These are phyloP conservation scores for Candida montana DNA, from an alignment of 805 yeast species.

Conservation along the genomic window DNA sequence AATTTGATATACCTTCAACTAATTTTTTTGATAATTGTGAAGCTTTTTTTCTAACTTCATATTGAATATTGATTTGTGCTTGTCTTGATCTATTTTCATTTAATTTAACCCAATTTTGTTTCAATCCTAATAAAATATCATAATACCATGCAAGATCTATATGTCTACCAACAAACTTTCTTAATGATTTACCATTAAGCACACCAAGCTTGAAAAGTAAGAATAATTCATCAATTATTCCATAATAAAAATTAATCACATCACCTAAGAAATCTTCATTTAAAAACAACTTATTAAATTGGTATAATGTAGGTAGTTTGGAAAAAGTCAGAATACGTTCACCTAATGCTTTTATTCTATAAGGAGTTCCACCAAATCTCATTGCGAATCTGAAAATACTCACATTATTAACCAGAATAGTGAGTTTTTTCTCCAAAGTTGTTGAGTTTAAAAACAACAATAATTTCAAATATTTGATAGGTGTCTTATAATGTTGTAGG, in stretches of 20 bases:
- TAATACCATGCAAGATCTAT: constrained; percentile 67
- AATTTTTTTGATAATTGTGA: constrained; percentile 37
- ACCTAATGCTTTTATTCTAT: constrained; percentile 39
- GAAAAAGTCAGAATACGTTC: constrained; percentile 27
- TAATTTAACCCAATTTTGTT: constrained; percentile 43
- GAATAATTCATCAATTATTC: constrained; percentile 58
- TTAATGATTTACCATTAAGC: constrained; percentile 32
- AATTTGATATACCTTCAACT: constrained; percentile 19
- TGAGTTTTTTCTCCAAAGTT: constrained; percentile 29
- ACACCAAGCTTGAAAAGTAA: constrained; percentile 52
- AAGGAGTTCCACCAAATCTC: constrained; percentile 68
- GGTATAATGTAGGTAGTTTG: constrained; percentile 13
- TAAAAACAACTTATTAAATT: constrained; percentile 29
- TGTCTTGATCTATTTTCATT: constrained; percentile 42
- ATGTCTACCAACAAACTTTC: constrained; percentile 43
- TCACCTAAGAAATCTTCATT: constrained; percentile 46
- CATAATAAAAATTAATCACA: constrained; percentile 53
- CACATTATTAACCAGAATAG: constrained; percentile 42
- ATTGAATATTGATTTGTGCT: constrained; percentile 48
- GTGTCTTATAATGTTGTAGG: constrained; percentile 21
- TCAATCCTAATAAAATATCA: constrained; percentile 53
- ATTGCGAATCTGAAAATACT: constrained; percentile 60
- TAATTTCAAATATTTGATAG: constrained; percentile 21
- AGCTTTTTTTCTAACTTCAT: constrained; percentile 56
- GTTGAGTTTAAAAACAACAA: constrained; percentile 26